These are phyloP conservation scores for Daldinia sp. DNA, from an alignment of 2,329 filamentous ascomycete genomes.

Conservation along the genomic window DNA sequence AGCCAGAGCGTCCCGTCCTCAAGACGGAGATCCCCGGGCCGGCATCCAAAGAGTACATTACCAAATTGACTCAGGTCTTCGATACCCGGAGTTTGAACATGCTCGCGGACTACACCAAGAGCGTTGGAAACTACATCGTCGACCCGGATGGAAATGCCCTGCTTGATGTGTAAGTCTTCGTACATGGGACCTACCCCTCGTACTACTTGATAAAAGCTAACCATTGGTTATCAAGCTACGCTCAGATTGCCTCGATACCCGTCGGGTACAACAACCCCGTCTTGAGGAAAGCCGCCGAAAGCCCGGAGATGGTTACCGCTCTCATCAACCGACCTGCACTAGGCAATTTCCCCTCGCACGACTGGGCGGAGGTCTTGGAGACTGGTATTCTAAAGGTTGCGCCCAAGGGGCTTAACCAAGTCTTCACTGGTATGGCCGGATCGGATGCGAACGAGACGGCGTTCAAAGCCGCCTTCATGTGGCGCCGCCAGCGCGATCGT, in stretches of 20 bases:
- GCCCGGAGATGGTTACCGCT: slow-evolving; percentile 79
- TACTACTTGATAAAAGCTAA: slow-evolving; percentile 17
- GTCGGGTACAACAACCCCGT: slow-evolving; percentile 91
- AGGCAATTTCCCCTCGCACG: slow-evolving; percentile 87
- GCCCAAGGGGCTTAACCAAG: slow-evolving; percentile 83
- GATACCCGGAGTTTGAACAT: slow-evolving; percentile 88
- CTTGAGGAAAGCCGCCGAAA: slow-evolving; percentile 73
- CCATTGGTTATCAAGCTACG: slow-evolving; percentile 64
- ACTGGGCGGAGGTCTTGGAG: slow-evolving; percentile 83
- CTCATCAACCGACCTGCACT: slow-evolving; percentile 90
- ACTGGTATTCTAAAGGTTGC: slow-evolving; percentile 83
- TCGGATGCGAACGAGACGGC: slow-evolving; percentile 95
- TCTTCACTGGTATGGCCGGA: slow-evolving; percentile 89
- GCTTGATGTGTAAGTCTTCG: slow-evolving; percentile 70
- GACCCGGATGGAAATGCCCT: slow-evolving; percentile 76
- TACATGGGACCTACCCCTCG: background rate
- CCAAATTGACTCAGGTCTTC: slow-evolving; percentile 79
- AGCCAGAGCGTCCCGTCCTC: slow-evolving; percentile 61
- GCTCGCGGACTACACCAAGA: slow-evolving; percentile 78
- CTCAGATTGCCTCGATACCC: slow-evolving; percentile 92
- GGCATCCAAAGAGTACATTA: slow-evolving; percentile 71
- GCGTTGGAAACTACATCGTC: slow-evolving; percentile 81
- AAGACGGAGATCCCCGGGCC: slow-evolving; percentile 78
- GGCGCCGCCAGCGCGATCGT: slow-evolving; percentile 80
- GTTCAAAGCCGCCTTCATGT: slow-evolving; percentile 97